Conservation (phyloP, 73 alveolate genomes). For the Uronychia setigera region DNA sequence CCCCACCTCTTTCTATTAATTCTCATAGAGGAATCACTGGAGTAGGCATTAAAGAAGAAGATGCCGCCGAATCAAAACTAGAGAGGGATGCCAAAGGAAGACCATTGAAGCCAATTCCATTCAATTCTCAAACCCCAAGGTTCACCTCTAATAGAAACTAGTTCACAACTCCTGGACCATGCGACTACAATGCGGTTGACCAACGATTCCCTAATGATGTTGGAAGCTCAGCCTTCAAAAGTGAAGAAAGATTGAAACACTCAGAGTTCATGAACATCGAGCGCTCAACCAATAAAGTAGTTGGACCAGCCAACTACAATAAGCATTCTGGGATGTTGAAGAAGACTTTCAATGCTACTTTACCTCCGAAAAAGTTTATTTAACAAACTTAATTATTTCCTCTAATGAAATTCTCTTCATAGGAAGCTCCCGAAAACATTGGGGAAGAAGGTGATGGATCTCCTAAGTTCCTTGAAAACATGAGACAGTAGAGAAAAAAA, state of each 20-base stretch:
- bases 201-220: neutral
- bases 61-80: too few relatives aligned
- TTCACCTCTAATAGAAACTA: neutral
- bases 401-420: neutral
- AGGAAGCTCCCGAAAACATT: neutral
- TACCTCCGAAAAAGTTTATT: neutral
- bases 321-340: neutral
- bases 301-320: neutral
- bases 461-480: too few relatives aligned
- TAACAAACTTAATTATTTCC: neutral
- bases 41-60: too few relatives aligned
- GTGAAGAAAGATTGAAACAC: neutral
- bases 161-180: slow-evolving; percentile 8
- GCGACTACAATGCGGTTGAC: neutral
- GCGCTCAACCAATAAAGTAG: neutral
- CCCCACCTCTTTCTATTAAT: too few relatives aligned
- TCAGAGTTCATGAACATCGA: neutral
- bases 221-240: neutral
- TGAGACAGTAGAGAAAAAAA: too few relatives aligned
- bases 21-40: too few relatives aligned
- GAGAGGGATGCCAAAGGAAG: slow-evolving; percentile 5
- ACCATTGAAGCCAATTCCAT: neutral
- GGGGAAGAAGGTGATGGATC: too few relatives aligned
- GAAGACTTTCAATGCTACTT: slow-evolving; percentile 17
- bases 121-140: slow-evolving; percentile 1